Evolutionary conservation across 257 asterid genomes (phyloP).

Genomic region (Gentiana macrophylla): DNA sequence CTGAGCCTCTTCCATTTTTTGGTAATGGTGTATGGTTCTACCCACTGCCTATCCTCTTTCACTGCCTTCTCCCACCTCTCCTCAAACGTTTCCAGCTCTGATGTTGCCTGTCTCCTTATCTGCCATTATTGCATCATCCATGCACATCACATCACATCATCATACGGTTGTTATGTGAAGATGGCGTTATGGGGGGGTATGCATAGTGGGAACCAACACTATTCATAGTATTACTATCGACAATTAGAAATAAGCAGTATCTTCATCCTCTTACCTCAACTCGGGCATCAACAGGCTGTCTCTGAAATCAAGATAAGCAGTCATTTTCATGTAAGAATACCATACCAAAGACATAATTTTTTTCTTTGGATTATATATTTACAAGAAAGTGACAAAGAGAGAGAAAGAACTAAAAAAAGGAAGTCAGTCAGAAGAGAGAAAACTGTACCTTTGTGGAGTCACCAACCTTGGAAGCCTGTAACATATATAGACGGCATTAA

Average conservation of each 20-base stretch:
- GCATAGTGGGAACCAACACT: too few species aligned
- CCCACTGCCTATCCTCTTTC: conserved; percentile 58
- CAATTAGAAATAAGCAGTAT: too few species aligned
- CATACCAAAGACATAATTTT: too few species aligned
- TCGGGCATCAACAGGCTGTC: conserved; percentile 51
- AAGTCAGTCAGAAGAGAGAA: neutral
- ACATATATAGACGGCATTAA: neutral
- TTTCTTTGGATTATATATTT: too few species aligned
- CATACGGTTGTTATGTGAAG: too few species aligned
- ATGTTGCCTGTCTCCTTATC: conserved; percentile 64
- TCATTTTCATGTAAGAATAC: neutral
- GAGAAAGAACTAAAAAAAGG: neutral
- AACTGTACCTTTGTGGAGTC: conserved; percentile 37
- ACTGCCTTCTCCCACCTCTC: conserved; percentile 79
- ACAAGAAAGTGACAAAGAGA: neutral
- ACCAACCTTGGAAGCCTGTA: conserved; percentile 33
- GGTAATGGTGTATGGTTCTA: conserved; percentile 45
- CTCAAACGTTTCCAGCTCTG: conserved; percentile 57
- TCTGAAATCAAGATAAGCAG: conserved; percentile 27
- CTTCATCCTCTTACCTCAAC: conserved; percentile 49
- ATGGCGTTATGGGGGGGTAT: too few species aligned
- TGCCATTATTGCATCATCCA: conserved; percentile 11
- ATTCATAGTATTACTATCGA: too few species aligned
- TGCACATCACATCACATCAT: too few species aligned
- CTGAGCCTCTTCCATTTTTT: conserved; percentile 11